Evolutionary conservation across 1,284 basidiomycete species (phyloP).

Genomic region (Vanrija sp.): DNA sequence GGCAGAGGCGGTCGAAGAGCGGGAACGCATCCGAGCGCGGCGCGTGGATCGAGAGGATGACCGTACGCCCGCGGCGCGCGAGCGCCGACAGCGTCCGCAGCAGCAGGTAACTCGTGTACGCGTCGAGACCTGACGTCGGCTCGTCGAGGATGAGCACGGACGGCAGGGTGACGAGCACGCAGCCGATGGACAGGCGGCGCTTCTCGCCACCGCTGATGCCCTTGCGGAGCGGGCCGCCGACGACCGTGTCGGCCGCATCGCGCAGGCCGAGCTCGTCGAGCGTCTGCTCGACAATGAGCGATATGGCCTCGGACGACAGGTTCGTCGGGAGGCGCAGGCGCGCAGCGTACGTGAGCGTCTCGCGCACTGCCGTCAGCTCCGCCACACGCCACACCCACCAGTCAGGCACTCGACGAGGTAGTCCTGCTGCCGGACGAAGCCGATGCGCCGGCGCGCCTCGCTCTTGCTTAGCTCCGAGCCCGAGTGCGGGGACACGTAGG

Average conservation of each 20-base stretch:
- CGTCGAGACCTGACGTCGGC: constrained; percentile 50
- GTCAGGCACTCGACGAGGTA: constrained; percentile 48
- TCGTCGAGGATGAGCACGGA: constrained; percentile 73
- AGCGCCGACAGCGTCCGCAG: constrained; percentile 53
- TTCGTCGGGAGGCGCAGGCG: constrained; percentile 52
- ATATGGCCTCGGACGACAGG: constrained; percentile 39
- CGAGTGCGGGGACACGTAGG: constrained; percentile 8
- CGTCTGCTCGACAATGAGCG: constrained; percentile 54
- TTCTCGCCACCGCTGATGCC: constrained; percentile 83
- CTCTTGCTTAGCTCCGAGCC: constrained; percentile 13
- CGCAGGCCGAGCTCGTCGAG: constrained; percentile 55
- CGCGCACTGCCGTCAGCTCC: constrained; percentile 45
- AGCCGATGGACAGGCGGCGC: constrained; percentile 72
- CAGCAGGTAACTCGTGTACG: constrained; percentile 54
- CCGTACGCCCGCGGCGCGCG: constrained; percentile 52
- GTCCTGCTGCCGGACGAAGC: constrained; percentile 48
- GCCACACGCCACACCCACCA: constrained; percentile 24
- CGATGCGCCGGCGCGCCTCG: constrained; percentile 44
- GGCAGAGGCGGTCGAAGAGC: constrained; percentile 52
- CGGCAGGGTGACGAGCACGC: constrained; percentile 73
- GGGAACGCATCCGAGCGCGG: constrained; percentile 56
- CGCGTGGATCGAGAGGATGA: constrained; percentile 55
- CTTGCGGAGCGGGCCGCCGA: constrained; percentile 53
- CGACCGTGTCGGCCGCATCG: constrained; percentile 54
- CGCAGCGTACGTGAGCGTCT: constrained; percentile 55